These are phyloP conservation scores for Hypoxylon sp. DNA, from an alignment of 2,329 filamentous ascomycete species.

Conservation along the genomic window DNA sequence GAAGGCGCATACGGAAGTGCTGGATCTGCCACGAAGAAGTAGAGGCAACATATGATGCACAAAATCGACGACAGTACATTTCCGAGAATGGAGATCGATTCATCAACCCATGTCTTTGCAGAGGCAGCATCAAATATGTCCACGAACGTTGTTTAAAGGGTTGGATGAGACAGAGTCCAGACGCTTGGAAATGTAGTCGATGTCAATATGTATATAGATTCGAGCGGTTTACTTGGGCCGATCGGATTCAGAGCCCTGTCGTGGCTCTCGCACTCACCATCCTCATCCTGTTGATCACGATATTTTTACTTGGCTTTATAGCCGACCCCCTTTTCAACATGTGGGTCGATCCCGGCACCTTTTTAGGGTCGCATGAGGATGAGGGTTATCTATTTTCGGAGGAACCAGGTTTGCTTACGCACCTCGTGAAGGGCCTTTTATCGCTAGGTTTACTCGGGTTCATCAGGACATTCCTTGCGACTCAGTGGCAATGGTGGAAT, in stretches of 20 bases:
- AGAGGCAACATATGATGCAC: conserved; percentile 61
- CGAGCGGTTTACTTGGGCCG: conserved; percentile 81
- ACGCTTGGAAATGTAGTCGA: conserved; percentile 90
- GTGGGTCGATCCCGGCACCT: conserved; percentile 91
- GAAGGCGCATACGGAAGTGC: conserved; percentile 67
- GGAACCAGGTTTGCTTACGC: conserved; percentile 79
- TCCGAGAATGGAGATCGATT: conserved; percentile 64
- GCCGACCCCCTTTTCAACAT: conserved; percentile 93
- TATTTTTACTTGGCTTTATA: conserved; percentile 90
- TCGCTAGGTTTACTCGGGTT: conserved; percentile 90
- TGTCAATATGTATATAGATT: conserved; percentile 88
- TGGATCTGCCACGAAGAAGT: conserved; percentile 88
- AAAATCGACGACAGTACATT: conserved; percentile 48
- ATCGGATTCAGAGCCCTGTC: conserved; percentile 75
- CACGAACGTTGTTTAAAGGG: conserved; percentile 89
- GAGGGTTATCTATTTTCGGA: conserved; percentile 63
- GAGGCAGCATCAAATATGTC: conserved; percentile 92
- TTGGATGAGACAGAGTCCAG: conserved; percentile 82
- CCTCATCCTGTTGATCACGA: conserved; percentile 75
- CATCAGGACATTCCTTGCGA: conserved; percentile 82
- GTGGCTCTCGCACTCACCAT: conserved; percentile 80
- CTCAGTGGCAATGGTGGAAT: conserved; percentile 83
- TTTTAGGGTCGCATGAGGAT: no score
- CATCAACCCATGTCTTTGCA: conserved; percentile 92
- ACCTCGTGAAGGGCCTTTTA: conserved; percentile 92